These are phyloP conservation scores for Stephanodiscus triporus DNA, from an alignment of 108 stramenopile species.

Conservation along the genomic window DNA sequence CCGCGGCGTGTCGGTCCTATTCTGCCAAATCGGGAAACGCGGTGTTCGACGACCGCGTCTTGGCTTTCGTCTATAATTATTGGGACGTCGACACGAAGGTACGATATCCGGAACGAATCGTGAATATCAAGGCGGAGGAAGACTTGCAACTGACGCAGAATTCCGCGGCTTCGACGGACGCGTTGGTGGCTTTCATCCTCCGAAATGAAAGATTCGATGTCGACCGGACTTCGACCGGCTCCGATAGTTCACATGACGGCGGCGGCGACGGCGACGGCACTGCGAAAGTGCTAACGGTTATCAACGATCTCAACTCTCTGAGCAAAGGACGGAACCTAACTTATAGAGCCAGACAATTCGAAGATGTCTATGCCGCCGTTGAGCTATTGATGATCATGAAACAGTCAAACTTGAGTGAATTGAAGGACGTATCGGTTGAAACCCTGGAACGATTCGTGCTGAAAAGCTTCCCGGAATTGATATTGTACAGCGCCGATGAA, in stretches of 20 bases:
- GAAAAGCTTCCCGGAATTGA: conserved; percentile 21
- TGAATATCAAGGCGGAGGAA: conserved; percentile 10
- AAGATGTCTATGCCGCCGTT: conserved; percentile 32
- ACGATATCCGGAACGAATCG: conserved; percentile 37
- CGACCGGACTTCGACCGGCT: not conserved
- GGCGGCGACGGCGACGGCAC: not conserved
- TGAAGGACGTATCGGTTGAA: conserved; percentile 17
- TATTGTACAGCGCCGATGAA: conserved; percentile 41
- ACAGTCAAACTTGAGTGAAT: not conserved
- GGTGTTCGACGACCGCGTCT: conserved; percentile 46
- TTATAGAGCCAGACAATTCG: not conserved
- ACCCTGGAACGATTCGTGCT: conserved; percentile 37
- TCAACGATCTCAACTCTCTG: conserved; percentile 19
- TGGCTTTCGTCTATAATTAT: conserved; percentile 52
- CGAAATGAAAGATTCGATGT: not conserved
- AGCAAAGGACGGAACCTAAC: conserved; percentile 6
- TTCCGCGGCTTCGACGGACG: conserved; percentile 37
- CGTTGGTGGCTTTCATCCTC: conserved; percentile 14
- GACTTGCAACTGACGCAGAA: conserved; percentile 26
- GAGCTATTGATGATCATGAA: conserved; percentile 42
- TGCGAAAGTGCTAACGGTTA: conserved; percentile 6
- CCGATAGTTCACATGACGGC: not conserved
- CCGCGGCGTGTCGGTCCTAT: conserved; percentile 14
- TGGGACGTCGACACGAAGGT: conserved; percentile 34
- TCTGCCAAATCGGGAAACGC: conserved; percentile 21